These are phyloP conservation scores for Chaetomiaceae sp. DNA, from an alignment of 2,329 filamentous ascomycete genomes.

Conservation along the genomic window DNA sequence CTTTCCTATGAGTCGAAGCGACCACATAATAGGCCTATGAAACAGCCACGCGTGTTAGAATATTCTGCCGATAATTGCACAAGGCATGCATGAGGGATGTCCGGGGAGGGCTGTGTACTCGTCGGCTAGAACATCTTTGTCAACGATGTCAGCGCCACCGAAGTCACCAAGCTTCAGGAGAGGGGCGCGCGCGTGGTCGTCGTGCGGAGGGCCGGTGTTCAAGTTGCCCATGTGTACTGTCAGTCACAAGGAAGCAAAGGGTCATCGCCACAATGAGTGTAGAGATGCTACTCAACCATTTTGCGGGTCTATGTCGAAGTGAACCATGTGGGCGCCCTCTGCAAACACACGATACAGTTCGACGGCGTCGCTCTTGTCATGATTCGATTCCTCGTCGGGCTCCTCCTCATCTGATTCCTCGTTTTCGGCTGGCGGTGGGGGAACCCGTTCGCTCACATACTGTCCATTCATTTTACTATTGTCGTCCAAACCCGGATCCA, in stretches of 20 bases:
- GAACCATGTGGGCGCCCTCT: no score
- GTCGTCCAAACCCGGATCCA: not conserved
- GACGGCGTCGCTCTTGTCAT: no score
- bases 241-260: no score
- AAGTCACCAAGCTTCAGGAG: not conserved
- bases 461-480: not conserved
- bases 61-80: no score
- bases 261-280: not conserved
- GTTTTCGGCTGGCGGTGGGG: not conserved
- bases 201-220: not conserved
- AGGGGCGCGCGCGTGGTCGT: not conserved
- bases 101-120: not conserved
- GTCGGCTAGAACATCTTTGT: not conserved
- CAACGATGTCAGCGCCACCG: not conserved
- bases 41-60: not conserved
- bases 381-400: not conserved
- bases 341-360: no score
- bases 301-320: slow-evolving; percentile 2
- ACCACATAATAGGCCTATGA: not conserved
- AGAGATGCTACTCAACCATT: not conserved
- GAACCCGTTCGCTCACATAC: not conserved
- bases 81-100: no score
- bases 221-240: not conserved
- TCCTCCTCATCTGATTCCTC: not conserved
- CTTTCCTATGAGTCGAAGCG: not conserved